A percentile compares a stretch with the other conserved stretches of the same genome.
Conservation (phyloP, 176 grass and related monocot genomes). For the Bolboschoenus planiculmis region DNA sequence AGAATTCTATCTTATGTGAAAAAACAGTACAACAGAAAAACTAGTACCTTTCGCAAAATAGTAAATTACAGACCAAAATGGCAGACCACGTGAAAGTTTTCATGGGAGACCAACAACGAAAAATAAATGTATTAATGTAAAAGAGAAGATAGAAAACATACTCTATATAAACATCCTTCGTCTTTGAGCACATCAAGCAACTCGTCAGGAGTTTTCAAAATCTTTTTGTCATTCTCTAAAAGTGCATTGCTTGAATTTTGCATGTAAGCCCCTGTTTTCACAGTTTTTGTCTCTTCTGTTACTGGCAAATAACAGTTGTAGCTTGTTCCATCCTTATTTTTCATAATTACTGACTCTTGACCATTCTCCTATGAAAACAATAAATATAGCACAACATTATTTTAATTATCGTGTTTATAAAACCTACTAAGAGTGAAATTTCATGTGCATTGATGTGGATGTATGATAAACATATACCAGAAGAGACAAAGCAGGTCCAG, state of each 20-base stretch:
- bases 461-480: background rate
- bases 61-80: background rate
- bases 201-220: conserved; percentile 88
- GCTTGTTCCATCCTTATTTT: conserved; percentile 59
- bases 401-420: background rate
- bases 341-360: conserved; percentile 64
- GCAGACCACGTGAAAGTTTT: background rate
- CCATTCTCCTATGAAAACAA: conserved; percentile 57
- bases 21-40: background rate
- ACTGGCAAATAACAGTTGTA: conserved; percentile 71
- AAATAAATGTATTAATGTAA: background rate
- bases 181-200: conserved; percentile 79
- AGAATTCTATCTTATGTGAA: background rate
- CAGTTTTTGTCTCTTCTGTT: conserved; percentile 60
- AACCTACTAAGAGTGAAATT: background rate
- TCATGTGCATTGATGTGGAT: background rate
- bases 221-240: conserved; percentile 69
- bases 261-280: conserved; percentile 43
- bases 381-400: background rate
- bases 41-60: background rate
- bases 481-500: background rate
- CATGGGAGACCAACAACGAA: background rate
- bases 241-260: conserved; percentile 81
- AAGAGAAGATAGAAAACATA: conserved; percentile 27
- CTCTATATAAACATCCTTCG: conserved; percentile 67